Evolutionary conservation across 2,329 filamentous ascomycete genomes (phyloP).

Genomic region (Talaromyces rugulosus): DNA sequence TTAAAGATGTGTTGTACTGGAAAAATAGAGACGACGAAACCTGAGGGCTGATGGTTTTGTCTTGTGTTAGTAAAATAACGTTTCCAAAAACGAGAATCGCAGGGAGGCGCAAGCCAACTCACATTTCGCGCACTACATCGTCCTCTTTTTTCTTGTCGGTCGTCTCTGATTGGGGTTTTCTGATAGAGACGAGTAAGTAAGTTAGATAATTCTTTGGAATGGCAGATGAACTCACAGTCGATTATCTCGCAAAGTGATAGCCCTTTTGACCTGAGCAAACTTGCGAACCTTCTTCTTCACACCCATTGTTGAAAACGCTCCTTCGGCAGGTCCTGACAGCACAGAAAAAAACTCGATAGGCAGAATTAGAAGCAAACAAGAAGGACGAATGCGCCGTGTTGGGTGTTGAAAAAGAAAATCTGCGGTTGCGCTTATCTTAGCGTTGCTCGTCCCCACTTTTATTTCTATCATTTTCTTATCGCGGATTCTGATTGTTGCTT

Average conservation of each 20-base stretch:
- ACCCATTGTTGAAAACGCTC: constrained; percentile 59
- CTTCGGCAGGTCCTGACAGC: not conserved
- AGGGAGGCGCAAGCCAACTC: constrained; percentile 18
- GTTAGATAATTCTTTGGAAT: not conserved
- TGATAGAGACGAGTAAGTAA: constrained; percentile 10
- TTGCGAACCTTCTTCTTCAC: constrained; percentile 87
- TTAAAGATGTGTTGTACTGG: constrained; percentile 78
- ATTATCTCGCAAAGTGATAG: constrained; percentile 77
- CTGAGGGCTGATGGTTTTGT: constrained; percentile 54
- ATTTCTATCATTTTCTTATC: not conserved
- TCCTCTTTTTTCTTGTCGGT: constrained; percentile 54
- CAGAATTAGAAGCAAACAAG: not conserved
- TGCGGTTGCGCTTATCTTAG: constrained; percentile 1
- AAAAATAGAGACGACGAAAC: constrained; percentile 83
- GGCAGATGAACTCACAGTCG: constrained; percentile 48
- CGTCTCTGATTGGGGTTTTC: constrained; percentile 72
- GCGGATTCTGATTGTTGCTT: not conserved
- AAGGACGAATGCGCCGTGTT: not conserved
- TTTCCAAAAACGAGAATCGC: no score
- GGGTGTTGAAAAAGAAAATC: not conserved
- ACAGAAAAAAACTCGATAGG: not conserved
- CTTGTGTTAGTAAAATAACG: not conserved
- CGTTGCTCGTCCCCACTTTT: not conserved
- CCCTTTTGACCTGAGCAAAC: constrained; percentile 77
- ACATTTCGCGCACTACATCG: constrained; percentile 71